Percentiles rank a stretch among this genome's conserved stretches.
phyloP scores from a whole-genome alignment of 345 rosid genomes.

The Populus tremula region DNA sequence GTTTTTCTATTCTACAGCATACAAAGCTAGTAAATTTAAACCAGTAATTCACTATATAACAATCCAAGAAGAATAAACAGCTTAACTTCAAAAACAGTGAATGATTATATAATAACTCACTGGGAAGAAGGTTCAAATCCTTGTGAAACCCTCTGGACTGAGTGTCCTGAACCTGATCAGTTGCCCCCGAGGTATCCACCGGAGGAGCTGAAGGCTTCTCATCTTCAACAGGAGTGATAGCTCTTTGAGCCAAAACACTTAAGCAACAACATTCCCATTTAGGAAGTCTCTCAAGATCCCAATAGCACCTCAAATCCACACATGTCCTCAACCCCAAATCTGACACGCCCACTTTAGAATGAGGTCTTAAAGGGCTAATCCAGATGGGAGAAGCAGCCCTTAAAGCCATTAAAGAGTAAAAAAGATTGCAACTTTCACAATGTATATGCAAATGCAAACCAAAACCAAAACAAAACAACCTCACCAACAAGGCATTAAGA shows the following conservation, averaged over 20 bases:
- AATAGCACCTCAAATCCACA: slow-evolving; percentile 32
- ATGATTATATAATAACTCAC: slow-evolving; percentile 45
- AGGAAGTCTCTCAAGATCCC: slow-evolving; percentile 17
- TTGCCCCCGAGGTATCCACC: slow-evolving; percentile 44
- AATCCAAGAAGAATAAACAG: background rate
- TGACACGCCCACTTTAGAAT: slow-evolving; percentile 27
- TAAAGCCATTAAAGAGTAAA: slow-evolving; percentile 46
- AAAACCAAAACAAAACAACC: slow-evolving; percentile 2
- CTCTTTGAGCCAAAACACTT: slow-evolving; percentile 42
- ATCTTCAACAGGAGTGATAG: slow-evolving; percentile 57
- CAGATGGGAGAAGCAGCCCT: slow-evolving; percentile 47
- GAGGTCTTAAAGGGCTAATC: slow-evolving; percentile 45
- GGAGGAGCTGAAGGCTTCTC: slow-evolving; percentile 45
- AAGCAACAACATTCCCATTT: slow-evolving; percentile 48
- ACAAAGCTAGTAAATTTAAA: background rate
- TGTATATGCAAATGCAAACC: slow-evolving; percentile 6
- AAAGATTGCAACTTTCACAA: slow-evolving; percentile 18
- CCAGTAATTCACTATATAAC: slow-evolving; percentile 5
- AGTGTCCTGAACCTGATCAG: slow-evolving; percentile 32
- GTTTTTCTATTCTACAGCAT: background rate
- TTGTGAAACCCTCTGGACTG: slow-evolving; percentile 45
- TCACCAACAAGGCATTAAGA: background rate
- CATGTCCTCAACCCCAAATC: slow-evolving; percentile 36
- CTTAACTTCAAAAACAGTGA: background rate
- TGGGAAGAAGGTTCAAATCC: slow-evolving; percentile 82